Evolutionary conservation across 75 land plant species (phyloP).

Genomic region (Isoetes taiwanensis): DNA sequence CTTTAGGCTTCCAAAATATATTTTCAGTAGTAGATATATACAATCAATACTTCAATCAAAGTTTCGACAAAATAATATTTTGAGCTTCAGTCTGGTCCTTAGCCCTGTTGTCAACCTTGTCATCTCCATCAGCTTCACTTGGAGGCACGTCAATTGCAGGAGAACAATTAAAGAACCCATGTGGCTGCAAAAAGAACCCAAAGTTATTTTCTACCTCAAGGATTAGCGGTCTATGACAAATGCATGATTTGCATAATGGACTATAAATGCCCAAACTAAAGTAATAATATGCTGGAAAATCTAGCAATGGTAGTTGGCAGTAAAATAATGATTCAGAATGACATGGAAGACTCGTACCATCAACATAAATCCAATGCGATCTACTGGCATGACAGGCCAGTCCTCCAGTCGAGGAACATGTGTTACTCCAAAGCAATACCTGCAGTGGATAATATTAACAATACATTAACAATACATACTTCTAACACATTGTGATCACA

Average conservation of each 20-base stretch:
- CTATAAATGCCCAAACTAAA: not conserved
- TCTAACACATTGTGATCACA: too few relatives aligned
- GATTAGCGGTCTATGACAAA: too few relatives aligned
- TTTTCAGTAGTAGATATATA: too few relatives aligned
- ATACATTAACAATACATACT: not conserved
- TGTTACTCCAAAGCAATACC: slow-evolving; percentile 96
- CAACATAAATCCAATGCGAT: slow-evolving; percentile 79
- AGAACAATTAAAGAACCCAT: slow-evolving; percentile 96
- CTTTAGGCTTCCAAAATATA: too few relatives aligned
- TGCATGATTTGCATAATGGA: not conserved
- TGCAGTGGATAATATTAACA: slow-evolving; percentile 10
- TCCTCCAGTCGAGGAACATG: slow-evolving; percentile 95
- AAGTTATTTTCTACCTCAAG: too few relatives aligned
- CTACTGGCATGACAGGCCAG: slow-evolving; percentile 99
- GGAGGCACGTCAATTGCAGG: slow-evolving; percentile 97
- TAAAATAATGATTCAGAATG: not conserved
- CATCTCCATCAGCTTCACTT: slow-evolving; percentile 14
- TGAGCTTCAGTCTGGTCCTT: too few relatives aligned
- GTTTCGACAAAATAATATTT: too few relatives aligned
- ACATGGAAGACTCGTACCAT: slow-evolving; percentile 26
- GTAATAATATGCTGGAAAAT: not conserved
- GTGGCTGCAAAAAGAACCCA: slow-evolving; percentile 65
- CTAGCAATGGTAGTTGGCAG: not conserved
- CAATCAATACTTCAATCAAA: too few relatives aligned
- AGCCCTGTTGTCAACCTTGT: too few relatives aligned